Evolutionary conservation across 139 green algal genomes (phyloP).

Genomic region (Chlorella sp.): DNA sequence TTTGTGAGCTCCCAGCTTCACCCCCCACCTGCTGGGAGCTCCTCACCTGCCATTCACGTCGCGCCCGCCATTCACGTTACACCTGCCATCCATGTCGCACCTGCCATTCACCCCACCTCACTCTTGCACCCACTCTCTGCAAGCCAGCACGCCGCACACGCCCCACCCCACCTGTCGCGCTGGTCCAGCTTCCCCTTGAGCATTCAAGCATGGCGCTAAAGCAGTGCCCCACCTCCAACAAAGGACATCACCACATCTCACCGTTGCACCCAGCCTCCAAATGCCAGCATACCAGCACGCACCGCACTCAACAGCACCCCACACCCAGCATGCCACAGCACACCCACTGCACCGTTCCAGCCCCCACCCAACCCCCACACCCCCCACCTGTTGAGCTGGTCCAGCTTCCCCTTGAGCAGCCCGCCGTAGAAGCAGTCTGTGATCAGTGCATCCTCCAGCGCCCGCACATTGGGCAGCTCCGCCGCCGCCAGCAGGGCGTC

Average conservation of each 20-base stretch:
- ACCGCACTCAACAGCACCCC: background rate
- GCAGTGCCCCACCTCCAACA: too few species aligned
- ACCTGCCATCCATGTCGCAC: too few species aligned
- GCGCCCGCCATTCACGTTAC: too few species aligned
- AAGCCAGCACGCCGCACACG: background rate
- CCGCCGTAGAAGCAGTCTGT: constrained; percentile 90
- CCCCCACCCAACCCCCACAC: background rate
- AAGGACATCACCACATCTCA: too few species aligned
- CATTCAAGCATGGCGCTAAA: too few species aligned
- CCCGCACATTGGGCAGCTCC: constrained; percentile 72
- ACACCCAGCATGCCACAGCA: background rate
- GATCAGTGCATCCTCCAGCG: constrained; percentile 95
- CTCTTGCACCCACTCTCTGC: background rate
- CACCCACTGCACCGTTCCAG: background rate
- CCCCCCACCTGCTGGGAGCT: too few species aligned
- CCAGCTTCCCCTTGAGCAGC: constrained; percentile 77
- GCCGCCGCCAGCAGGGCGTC: background rate
- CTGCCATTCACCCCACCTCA: too few species aligned
- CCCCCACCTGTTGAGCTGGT: constrained; percentile 68
- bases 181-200: constrained; percentile 86
- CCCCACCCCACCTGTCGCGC: constrained; percentile 37
- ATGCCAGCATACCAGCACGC: background rate
- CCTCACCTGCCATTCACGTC: too few species aligned
- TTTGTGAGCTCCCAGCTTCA: too few species aligned
- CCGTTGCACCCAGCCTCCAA: background rate